A percentile compares a stretch with the other conserved stretches of the same genome.
Conservation (phyloP, 1,284 basidiomycete species). For the Cystobasidium sp. region DNA sequence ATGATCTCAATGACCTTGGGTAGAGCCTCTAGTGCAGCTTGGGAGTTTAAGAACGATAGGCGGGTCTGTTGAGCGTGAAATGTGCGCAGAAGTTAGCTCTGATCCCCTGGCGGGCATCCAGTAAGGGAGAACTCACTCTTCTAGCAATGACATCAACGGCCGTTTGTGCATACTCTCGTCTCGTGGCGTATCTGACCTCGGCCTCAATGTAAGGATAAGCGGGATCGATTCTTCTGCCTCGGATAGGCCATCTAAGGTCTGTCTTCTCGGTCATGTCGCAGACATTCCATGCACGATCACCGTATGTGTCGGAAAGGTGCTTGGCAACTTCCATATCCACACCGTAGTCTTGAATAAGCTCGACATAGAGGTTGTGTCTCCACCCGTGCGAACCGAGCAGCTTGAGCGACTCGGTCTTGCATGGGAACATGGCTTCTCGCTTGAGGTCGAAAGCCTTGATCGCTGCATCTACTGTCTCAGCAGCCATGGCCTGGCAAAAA, state of each 20-base stretch:
- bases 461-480: constrained; percentile 90
- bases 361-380: constrained; percentile 96
- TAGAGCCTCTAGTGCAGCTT: constrained; percentile 80
- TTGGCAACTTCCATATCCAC: constrained; percentile 79
- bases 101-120: background rate
- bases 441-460: constrained; percentile 75
- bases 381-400: constrained; percentile 93
- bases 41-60: constrained; percentile 89
- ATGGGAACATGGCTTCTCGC: constrained; percentile 65
- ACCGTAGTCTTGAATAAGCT: constrained; percentile 76
- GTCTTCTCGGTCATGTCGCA: constrained; percentile 80
- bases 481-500: constrained; percentile 77
- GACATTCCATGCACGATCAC: constrained; percentile 95
- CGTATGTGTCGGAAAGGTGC: constrained; percentile 91
- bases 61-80: constrained; percentile 62
- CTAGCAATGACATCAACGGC: constrained; percentile 91
- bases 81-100: background rate
- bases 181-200: constrained; percentile 87
- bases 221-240: constrained; percentile 75
- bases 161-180: constrained; percentile 87
- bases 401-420: constrained; percentile 79
- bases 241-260: constrained; percentile 78
- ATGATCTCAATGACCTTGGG: constrained; percentile 90
- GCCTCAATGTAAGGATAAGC: constrained; percentile 91
- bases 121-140: constrained; percentile 58